These are phyloP conservation scores for Rhodotorula sp. DNA, from an alignment of 1,284 basidiomycete genomes.

Conservation along the genomic window DNA sequence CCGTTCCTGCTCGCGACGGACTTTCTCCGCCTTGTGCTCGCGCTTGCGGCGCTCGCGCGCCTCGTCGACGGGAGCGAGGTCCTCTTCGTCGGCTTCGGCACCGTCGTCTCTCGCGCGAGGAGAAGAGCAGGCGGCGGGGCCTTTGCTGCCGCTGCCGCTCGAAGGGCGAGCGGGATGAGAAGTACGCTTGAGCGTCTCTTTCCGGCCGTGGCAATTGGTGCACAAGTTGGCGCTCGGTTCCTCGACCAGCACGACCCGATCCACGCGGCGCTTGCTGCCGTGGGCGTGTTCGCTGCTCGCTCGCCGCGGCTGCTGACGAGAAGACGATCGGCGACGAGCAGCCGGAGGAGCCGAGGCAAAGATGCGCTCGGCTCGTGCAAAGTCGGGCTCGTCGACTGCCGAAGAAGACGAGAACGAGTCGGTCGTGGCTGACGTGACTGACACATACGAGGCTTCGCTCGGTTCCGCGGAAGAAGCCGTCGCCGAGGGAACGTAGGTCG, in stretches of 20 bases:
- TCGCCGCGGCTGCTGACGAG: neutral
- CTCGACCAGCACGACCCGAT: conserved; percentile 8
- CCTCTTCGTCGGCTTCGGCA: conserved; percentile 8
- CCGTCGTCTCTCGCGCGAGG: neutral
- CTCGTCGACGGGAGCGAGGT: conserved; percentile 4
- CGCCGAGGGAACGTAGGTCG: conserved; percentile 6
- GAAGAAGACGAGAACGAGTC: neutral
- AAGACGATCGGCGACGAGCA: neutral
- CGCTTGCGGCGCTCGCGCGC: neutral
- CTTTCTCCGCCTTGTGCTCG: conserved; percentile 1
- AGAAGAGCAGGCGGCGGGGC: neutral
- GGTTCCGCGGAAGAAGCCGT: neutral
- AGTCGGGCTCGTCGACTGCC: conserved; percentile 24
- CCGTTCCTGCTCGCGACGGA: neutral
- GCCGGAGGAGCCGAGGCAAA: conserved; percentile 15
- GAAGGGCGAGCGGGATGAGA: neutral
- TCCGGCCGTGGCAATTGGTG: conserved; percentile 22
- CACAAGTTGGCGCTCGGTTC: conserved; percentile 20
- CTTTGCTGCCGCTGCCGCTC: neutral
- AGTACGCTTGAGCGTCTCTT: neutral
- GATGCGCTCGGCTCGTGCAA: conserved; percentile 24
- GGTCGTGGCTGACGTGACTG: conserved; percentile 6
- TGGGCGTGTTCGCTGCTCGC: neutral
- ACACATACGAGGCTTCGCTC: conserved; percentile 3
- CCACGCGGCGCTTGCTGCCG: neutral